Base-by-base conservation (phyloP, 805 yeast genomes). In the Peterozyma xylosa region DNA sequence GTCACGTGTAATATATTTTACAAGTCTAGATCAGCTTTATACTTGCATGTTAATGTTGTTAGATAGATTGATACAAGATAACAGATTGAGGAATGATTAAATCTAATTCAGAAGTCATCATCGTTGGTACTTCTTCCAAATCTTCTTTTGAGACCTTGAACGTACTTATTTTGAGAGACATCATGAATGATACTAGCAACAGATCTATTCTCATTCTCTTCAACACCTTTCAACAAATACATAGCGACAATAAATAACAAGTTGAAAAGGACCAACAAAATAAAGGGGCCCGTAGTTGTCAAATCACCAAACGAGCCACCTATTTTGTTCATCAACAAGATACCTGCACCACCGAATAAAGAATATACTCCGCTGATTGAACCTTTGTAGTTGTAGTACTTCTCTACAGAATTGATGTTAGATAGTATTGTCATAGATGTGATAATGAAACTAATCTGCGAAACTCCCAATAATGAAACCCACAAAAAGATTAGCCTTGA, bases 301-400 rank as follows among this genome's bases (percentile, higher is more conserved):
- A 50, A 42, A 54, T 82, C 87, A 18, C 82, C 74, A 50, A 76
- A 63, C 13, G 62, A 53, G 3, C 89, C 89, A 5, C 89, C 90
- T 9, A 80, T 33, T 52, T 75, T 76, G 33, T 80, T 73, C 29
- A 82, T 62, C 1, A 79, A 42, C 45, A 83, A 60, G 27, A 82
- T 80, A 2, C 91, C 91, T 7, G 79, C 41, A 1, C 86, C 86
- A 14, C 88, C 89, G 50, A 73, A 65, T 43, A 83, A 70, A n/a
- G 82, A 73, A 55, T 78, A 80, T 11, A 80, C 74, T 6, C 91
- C 91, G 41, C 82, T 73, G 35, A 83, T 71, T 2, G 84, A 68
- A n/a, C 89, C 89, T 40, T 76, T 73, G 45, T 70, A 63, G 17
- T 59, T 62, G 32, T 70, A 60, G 30, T 70, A 66, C 34, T 63